Base-by-base conservation (phyloP, 2,329 filamentous ascomycete species). In the Trichothecium sympodiale region DNA sequence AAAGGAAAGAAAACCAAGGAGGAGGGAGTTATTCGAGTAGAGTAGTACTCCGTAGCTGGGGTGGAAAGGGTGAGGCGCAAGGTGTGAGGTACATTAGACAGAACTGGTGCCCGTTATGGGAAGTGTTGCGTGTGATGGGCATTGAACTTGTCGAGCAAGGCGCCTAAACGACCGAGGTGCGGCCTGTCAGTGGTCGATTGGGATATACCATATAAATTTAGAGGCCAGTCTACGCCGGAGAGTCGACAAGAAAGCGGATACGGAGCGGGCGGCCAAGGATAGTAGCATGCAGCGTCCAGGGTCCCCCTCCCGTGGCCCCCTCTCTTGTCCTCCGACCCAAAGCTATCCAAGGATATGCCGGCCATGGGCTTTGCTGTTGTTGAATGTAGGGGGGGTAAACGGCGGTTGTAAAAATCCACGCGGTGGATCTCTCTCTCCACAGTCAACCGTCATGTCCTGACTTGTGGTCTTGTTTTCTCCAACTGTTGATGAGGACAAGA, bases 241-340 rank as follows among this genome's bases (percentile, higher is more conserved):
- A 33, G 13, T 38, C 16, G 31, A 29, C 17, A 23, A 34, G 16
- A 25, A 27, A 17, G 37, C 28, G 28, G 28, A 35, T 38, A 28
- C 32, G 28, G 37, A 35, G n/a, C 37, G 29, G 37, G 10, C 13
- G 29, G 29, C 37, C 33, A 39, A 34, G 38, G 29, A 26, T 18
- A 39, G 26, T 14, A 33, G 31, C 17, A 31, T 36, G 38, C 38
- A 39, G 36, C 14, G 17, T 30, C 38, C 20, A 36, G 34, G 38
- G 38, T 33, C 23, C 38, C 38, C 37, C 34, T 27, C 29, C 29
- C 29, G 23, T 23, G 35, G 35, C 31, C 37, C 35, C 31, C 28
- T 18, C 14, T 30, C 36, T 17, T 17, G 17, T 16, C 17, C 25
- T 36, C 20, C 16, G 25, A 17, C n/a, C 23, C 17, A 17, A 6